Conservation (phyloP, 2,329 filamentous ascomycete species). For the Penicillium sp. region DNA sequence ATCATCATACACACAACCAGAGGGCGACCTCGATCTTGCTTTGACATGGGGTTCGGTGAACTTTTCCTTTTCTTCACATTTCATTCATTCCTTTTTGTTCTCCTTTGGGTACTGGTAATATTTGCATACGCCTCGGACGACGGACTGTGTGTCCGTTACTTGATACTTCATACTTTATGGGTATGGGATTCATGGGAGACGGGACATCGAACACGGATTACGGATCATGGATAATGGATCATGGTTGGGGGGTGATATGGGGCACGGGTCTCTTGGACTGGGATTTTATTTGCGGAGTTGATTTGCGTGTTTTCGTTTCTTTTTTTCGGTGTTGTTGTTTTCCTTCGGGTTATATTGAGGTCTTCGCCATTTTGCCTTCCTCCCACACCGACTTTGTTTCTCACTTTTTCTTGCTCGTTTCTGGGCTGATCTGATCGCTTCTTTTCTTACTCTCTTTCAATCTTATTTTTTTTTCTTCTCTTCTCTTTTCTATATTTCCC, state of each 20-base stretch:
- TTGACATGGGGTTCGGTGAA: slow-evolving; percentile 14
- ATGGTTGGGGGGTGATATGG: neutral
- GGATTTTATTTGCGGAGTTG: neutral
- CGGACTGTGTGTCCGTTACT: slow-evolving; percentile 2
- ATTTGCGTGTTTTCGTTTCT: slow-evolving; percentile 1
- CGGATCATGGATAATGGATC: slow-evolving; percentile 3
- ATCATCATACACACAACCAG: slow-evolving; percentile 20
- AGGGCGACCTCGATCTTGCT: slow-evolving; percentile 28
- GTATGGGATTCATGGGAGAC: slow-evolving; percentile 11
- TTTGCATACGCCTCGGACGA: slow-evolving; percentile 1
- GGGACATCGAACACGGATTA: slow-evolving; percentile 11
- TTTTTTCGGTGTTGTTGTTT: neutral
- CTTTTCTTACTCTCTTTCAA: slow-evolving; percentile 4
- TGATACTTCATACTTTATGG: neutral
- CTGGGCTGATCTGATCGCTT: slow-evolving; percentile 6
- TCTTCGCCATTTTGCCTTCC: slow-evolving; percentile 19
- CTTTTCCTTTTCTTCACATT: neutral
- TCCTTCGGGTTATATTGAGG: slow-evolving; percentile 10
- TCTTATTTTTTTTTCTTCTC: slow-evolving; percentile 6
- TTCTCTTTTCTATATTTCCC: neutral
- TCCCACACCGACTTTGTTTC: slow-evolving; percentile 8
- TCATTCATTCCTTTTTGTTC: neutral
- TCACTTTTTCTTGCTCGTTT: slow-evolving; percentile 13
- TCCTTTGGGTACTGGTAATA: slow-evolving; percentile 9
- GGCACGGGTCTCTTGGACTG: slow-evolving; percentile 4